These are phyloP conservation scores for Candida stauntonica DNA, from an alignment of 805 yeast species.

Conservation along the genomic window DNA sequence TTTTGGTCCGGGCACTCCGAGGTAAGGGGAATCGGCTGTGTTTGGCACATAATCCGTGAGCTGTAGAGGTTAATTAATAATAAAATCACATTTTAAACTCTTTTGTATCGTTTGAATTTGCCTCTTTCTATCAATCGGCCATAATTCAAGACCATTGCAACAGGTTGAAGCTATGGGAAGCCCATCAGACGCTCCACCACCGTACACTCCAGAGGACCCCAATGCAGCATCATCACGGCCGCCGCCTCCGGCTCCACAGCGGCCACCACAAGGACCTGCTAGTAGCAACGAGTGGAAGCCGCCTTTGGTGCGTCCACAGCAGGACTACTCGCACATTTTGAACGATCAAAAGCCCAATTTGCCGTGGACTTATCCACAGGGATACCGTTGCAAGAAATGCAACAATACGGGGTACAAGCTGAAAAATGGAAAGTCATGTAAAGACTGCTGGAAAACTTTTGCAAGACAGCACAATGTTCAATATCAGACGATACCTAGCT, in stretches of 20 bases:
- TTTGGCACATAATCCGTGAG: no score
- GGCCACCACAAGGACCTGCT: not conserved
- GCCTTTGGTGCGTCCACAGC: slow-evolving; percentile 1
- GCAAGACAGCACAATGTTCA: slow-evolving; percentile 28
- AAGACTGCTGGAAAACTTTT: slow-evolving; percentile 64
- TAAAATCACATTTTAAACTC: no score
- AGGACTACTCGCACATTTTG: slow-evolving; percentile 2
- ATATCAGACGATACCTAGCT: slow-evolving; percentile 1
- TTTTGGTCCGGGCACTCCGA: no score
- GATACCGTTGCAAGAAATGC: slow-evolving; percentile 63
- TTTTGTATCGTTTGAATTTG: no score
- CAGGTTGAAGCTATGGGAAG: no score
- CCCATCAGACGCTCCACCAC: slow-evolving; percentile 9
- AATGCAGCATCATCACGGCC: slow-evolving; percentile 1
- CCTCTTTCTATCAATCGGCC: no score
- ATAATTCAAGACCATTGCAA: no score
- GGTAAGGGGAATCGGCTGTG: no score
- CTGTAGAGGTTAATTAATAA: no score
- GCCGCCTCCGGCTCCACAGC: slow-evolving; percentile 1
- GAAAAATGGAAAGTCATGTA: slow-evolving; percentile 58
- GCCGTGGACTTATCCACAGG: slow-evolving; percentile 65
- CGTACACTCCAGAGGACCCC: slow-evolving; percentile 4
- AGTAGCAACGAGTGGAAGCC: slow-evolving; percentile 1
- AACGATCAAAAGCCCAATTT: slow-evolving; percentile 3
- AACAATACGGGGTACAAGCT: slow-evolving; percentile 63